These are phyloP conservation scores for Sporothrix humicola DNA, from an alignment of 2,329 filamentous ascomycete genomes.

Conservation along the genomic window DNA sequence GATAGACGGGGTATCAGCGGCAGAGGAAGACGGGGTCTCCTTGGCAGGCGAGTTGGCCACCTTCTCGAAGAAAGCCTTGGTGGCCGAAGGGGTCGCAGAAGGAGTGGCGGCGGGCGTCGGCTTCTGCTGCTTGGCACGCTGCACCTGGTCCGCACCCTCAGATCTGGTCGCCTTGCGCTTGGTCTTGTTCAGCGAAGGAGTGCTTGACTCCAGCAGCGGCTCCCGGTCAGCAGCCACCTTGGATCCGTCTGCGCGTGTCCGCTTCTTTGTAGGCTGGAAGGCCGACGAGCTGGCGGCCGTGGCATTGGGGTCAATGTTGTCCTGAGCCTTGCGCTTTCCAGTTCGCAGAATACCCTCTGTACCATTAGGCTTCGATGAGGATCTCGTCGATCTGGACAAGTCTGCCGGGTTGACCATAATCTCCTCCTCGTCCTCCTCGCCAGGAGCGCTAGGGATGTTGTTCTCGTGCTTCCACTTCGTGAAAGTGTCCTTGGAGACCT, in stretches of 20 bases:
- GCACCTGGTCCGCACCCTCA: conserved; percentile 54
- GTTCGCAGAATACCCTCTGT: conserved; percentile 44
- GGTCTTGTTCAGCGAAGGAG: conserved; percentile 51
- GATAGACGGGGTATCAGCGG: conserved; percentile 36
- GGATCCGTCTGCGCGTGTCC: conserved; percentile 47
- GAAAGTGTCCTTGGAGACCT: conserved; percentile 62
- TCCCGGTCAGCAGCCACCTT: conserved; percentile 44
- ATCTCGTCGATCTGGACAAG: conserved; percentile 37
- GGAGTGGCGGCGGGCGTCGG: conserved; percentile 38
- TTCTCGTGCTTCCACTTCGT: conserved; percentile 64
- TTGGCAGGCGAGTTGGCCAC: conserved; percentile 58
- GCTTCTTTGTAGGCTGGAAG: conserved; percentile 54
- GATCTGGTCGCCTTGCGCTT: conserved; percentile 59
- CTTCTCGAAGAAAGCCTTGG: conserved; percentile 63
- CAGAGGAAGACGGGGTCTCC: conserved; percentile 35
- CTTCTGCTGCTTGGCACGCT: conserved; percentile 59
- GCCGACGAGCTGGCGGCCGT: conserved; percentile 45
- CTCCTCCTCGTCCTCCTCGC: conserved; percentile 46
- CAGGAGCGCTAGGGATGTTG: conserved; percentile 58
- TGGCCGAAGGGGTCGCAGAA: conserved; percentile 54
- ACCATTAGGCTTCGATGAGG: conserved; percentile 43
- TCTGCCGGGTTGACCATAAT: conserved; percentile 10
- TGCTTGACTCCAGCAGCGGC: conserved; percentile 47
- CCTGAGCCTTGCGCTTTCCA: conserved; percentile 63
- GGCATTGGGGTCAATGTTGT: conserved; percentile 52